A percentile compares a stretch with the other conserved stretches of the same genome.
These are phyloP conservation scores for Paecilomyces niveus DNA, from an alignment of 2,329 filamentous ascomycete genomes.

Conservation along the genomic window DNA sequence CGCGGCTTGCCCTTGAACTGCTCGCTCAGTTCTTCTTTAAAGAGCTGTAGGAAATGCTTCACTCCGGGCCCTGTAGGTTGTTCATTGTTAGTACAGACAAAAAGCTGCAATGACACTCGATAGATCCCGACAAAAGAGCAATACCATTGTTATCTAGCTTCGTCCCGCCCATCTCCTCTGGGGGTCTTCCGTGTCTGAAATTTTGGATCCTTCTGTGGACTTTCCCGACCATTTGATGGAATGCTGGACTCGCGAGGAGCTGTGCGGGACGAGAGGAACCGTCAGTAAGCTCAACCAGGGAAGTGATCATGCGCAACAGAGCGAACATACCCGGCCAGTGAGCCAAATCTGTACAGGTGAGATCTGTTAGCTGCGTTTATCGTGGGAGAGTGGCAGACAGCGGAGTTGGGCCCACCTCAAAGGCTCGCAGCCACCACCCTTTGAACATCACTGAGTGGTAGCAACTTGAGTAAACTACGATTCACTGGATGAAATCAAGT, in stretches of 20 bases:
- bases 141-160: conserved; percentile 30
- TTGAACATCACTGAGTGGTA: conserved; percentile 3
- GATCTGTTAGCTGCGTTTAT: conserved; percentile 6
- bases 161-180: conserved; percentile 37
- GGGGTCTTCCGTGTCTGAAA: conserved; percentile 33
- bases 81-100: conserved; percentile 4
- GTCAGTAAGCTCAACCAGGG: conserved; percentile 5
- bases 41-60: conserved; percentile 29
- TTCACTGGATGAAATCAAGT: neutral
- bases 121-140: neutral
- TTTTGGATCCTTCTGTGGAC: conserved; percentile 37
- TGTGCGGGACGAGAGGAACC: conserved; percentile 9
- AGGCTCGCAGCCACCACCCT: conserved; percentile 19
- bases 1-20: conserved; percentile 32
- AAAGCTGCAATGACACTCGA: neutral
- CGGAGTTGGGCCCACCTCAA: conserved; percentile 24
- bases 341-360: conserved; percentile 26
- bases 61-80: conserved; percentile 15
- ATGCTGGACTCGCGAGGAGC: conserved; percentile 37
- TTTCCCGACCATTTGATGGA: conserved; percentile 36
- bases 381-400: conserved; percentile 2
- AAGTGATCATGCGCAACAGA: conserved; percentile 1
- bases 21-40: conserved; percentile 37
- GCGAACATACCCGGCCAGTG: conserved; percentile 26
- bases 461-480: neutral